Conservation (phyloP, 2,329 filamentous ascomycete species). For the Pseudocercospora eumusae region DNA sequence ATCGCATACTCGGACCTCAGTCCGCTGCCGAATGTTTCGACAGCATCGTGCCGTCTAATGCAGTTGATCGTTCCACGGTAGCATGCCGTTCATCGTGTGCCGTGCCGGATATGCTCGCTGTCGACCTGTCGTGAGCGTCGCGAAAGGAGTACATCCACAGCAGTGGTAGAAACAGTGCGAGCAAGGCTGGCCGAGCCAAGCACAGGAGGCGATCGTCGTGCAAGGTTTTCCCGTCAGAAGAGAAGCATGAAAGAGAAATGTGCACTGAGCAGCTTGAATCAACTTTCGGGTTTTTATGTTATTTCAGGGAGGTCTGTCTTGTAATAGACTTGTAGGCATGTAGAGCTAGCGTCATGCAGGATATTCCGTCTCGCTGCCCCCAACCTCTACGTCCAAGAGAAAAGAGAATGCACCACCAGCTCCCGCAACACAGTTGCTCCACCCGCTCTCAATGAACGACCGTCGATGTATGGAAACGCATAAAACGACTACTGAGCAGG, state of each 20-base stretch:
- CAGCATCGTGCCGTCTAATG: neutral
- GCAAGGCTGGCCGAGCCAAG: constrained; percentile 6
- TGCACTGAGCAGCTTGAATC: constrained; percentile 12
- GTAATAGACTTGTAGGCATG: constrained; percentile 23
- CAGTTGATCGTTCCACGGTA: constrained; percentile 9
- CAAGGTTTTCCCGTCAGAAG: neutral
- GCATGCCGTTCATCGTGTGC: constrained; percentile 10
- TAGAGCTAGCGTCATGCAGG: constrained; percentile 29
- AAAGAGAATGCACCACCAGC: constrained; percentile 29
- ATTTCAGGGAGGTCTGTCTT: constrained; percentile 25
- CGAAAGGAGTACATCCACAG: constrained; percentile 16
- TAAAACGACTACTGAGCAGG: constrained; percentile 43
- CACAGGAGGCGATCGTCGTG: constrained; percentile 9
- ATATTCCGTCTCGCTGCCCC: constrained; percentile 27
- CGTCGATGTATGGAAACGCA: constrained; percentile 30
- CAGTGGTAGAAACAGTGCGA: constrained; percentile 3
- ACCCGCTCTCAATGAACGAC: constrained; percentile 30
- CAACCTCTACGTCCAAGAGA: constrained; percentile 33
- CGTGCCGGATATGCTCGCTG: constrained; percentile 19
- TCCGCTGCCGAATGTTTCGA: constrained; percentile 6
- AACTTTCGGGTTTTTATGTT: constrained; percentile 27
- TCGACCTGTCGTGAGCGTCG: constrained; percentile 1
- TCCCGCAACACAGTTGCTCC: constrained; percentile 28
- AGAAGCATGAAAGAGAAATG: neutral
- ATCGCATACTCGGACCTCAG: neutral